Evolutionary conservation across 2,329 filamentous ascomycete genomes (phyloP), one percentile per base, ranked within the genome.

Genomic region (Sordariomycetes sp.): DNA sequence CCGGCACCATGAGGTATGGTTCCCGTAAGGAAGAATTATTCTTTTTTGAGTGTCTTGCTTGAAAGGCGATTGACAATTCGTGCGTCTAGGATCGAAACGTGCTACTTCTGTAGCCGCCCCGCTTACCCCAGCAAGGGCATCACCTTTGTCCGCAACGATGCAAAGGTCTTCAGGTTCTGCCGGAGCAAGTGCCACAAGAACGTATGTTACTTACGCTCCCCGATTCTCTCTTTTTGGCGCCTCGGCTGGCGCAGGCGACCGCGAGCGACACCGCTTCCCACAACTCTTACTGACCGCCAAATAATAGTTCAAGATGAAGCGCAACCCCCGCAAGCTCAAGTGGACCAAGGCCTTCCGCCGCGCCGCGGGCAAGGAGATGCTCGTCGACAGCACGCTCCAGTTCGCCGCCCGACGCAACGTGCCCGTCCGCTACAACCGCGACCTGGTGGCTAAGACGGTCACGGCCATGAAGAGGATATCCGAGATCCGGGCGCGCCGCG

Each of bases 321-420:
- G 94, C 64, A 96, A 97, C 75, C 91, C 92, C 39, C 85, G 92
- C 70, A 96, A 96, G 74, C 82, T 97, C 65, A 94, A 90, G 74
- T 96, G 92, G 94, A 96, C 92, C 61, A 96, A 96, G 79, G 85
- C 89, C 56, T 92, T 91, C 80, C 87, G 90, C 67, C 86, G 86
- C 69, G 70, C 69, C 20, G 86, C 87, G 59, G 89, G 89, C 75
- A 95, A 90, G 76, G 80, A 84, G 69, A 84, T 95, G 89, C 88
- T 89, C 58, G 91, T 97, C 72, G 94, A 99, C 79, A 87, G 84
- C 66, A 96, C 92, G 35, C 85, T 99, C 60, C 87, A 90, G 68
- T 96, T 97, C 74, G 87, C 89, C 61, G 88, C 90, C 64, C 87
- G 90, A 68, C 88, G 94, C 77, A 96, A 99, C 78, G 83, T 95